A percentile compares a stretch with the other conserved stretches of the same genome.
Evolutionary conservation across 2,329 filamentous ascomycete genomes (phyloP).

Genomic region (Aspergillus ustus): DNA sequence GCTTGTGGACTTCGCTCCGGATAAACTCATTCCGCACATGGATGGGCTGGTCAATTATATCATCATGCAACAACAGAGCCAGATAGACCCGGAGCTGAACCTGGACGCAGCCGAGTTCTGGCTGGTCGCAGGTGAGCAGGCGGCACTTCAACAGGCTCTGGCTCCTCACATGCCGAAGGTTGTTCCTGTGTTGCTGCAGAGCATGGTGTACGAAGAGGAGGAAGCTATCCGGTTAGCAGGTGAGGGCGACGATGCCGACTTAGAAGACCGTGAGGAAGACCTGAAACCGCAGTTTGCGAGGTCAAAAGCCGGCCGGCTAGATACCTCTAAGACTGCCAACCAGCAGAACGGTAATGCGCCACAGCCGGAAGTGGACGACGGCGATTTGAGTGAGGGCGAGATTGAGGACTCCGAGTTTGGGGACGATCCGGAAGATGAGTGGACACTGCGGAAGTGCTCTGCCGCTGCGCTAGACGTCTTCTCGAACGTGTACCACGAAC

Average conservation of each 20-base stretch:
- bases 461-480: constrained; percentile 94
- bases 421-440: constrained; percentile 82
- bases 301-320: constrained; percentile 63
- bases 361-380: constrained; percentile 64
- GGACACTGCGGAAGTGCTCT: constrained; percentile 96
- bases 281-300: constrained; percentile 92
- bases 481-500: constrained; percentile 82
- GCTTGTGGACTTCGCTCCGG: constrained; percentile 85
- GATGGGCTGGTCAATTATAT: constrained; percentile 90
- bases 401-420: constrained; percentile 74
- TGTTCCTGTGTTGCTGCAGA: constrained; percentile 86
- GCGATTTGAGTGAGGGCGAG: constrained; percentile 85
- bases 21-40: constrained; percentile 89
- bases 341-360: constrained; percentile 47
- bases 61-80: constrained; percentile 80
- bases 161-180: constrained; percentile 81
- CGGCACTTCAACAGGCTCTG: constrained; percentile 75
- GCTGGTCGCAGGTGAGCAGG: constrained; percentile 89
- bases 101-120: constrained; percentile 97
- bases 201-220: constrained; percentile 96
- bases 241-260: constrained; percentile 85
- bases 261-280: constrained; percentile 87
- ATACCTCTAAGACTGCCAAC: constrained; percentile 53
- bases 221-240: constrained; percentile 85
- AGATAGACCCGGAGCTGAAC: constrained; percentile 83